Evolutionary conservation across 108 stramenopile species (phyloP).

Genomic region (Skeletonema potamos): DNA sequence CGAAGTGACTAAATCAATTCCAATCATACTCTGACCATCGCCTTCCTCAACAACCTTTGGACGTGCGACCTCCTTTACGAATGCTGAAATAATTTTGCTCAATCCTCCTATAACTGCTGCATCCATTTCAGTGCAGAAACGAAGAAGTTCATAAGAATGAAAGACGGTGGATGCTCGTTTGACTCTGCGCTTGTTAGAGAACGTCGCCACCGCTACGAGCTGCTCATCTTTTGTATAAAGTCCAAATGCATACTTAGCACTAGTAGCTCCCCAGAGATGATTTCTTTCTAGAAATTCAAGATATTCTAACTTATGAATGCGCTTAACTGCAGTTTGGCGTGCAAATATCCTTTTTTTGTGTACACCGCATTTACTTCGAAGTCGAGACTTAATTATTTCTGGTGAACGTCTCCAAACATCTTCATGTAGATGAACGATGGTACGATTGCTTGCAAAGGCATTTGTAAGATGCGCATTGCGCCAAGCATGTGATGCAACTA

Average conservation of each 20-base stretch:
- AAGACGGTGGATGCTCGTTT: slow-evolving; percentile 12
- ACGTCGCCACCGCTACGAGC: slow-evolving; percentile 67
- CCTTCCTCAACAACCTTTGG: slow-evolving; percentile 14
- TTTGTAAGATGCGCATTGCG: slow-evolving; percentile 27
- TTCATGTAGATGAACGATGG: slow-evolving; percentile 70
- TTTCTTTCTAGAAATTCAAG: slow-evolving; percentile 57
- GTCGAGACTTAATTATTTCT: slow-evolving; percentile 51
- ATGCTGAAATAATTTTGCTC: slow-evolving; percentile 57
- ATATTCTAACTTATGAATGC: slow-evolving; percentile 42
- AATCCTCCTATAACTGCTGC: slow-evolving; percentile 62
- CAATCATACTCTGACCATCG: not conserved
- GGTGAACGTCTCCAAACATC: slow-evolving; percentile 61
- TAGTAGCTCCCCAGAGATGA: slow-evolving; percentile 70
- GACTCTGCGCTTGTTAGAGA: slow-evolving; percentile 53
- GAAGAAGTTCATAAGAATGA: slow-evolving; percentile 62
- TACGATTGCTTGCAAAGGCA: slow-evolving; percentile 15
- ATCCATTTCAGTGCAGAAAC: slow-evolving; percentile 59
- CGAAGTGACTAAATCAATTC: slow-evolving; percentile 64
- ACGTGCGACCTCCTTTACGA: slow-evolving; percentile 37
- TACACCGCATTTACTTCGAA: slow-evolving; percentile 42
- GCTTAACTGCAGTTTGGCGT: slow-evolving; percentile 47
- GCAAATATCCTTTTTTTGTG: slow-evolving; percentile 46
- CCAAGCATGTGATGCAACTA: slow-evolving; percentile 31
- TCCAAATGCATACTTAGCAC: slow-evolving; percentile 63
- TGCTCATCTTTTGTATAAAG: slow-evolving; percentile 25